Conservation (phyloP, 305 asterid genomes). For the Fraxinus baroniana region DNA sequence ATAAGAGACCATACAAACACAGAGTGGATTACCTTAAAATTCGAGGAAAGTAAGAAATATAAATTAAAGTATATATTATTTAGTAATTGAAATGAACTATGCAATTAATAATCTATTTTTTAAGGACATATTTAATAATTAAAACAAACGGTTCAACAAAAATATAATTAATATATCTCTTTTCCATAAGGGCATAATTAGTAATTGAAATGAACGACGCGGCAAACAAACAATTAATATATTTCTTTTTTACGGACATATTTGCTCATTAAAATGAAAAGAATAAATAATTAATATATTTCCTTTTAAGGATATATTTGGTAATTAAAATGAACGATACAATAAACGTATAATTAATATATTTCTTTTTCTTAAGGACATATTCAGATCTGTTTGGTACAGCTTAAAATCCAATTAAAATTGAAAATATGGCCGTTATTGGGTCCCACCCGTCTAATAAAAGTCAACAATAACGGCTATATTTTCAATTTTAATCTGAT, state of each 20-base stretch:
- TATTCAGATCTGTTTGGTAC: too few species aligned
- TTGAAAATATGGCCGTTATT: too few species aligned
- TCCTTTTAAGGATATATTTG: not conserved
- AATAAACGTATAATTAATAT: too few species aligned
- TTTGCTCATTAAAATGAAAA: too few species aligned
- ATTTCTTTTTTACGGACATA: not conserved
- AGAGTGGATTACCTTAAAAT: slow-evolving; percentile 19
- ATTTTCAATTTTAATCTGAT: too few species aligned
- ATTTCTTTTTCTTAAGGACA: not conserved
- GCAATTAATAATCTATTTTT: too few species aligned
- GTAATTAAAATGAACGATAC: not conserved
- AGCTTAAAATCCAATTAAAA: too few species aligned
- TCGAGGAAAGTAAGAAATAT: not conserved
- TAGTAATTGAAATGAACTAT: not conserved
- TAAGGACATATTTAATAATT: not conserved
- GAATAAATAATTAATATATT: too few species aligned
- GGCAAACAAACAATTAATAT: too few species aligned
- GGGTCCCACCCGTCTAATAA: too few species aligned
- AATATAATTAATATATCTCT: not conserved
- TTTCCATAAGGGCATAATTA: not conserved
- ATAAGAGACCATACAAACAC: not conserved
- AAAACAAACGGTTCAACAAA: not conserved
- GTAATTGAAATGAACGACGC: not conserved
- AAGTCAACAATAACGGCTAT: too few species aligned
- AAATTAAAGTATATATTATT: not conserved